phyloP scores from a whole-genome alignment of 106 monocot genomes.

The Agapanthus africanus region DNA sequence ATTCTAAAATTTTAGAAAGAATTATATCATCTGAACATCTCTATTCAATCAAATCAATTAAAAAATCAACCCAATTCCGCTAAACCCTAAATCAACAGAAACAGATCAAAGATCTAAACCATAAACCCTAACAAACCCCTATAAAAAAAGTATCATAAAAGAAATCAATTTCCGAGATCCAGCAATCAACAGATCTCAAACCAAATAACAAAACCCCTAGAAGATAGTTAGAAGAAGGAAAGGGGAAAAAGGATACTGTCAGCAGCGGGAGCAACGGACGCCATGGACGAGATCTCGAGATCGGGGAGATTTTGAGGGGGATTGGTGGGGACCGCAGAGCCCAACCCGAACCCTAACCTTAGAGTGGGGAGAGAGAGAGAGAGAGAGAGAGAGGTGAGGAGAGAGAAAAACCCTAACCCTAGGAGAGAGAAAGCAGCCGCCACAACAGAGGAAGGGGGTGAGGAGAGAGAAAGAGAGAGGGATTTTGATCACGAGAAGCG shows the following conservation, averaged over 20 bases:
- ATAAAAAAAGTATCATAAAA: not conserved
- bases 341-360: too few relatives aligned
- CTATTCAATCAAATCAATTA: not conserved
- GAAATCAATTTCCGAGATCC: not conserved
- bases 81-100: not conserved
- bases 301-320: not conserved
- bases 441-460: constrained; percentile 2
- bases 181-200: not conserved
- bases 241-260: constrained; percentile 42
- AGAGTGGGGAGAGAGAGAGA: too few relatives aligned
- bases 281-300: constrained; percentile 26
- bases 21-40: not conserved
- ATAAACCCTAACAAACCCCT: not conserved
- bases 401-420: constrained; percentile 1
- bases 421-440: constrained; percentile 18
- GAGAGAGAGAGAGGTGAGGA: constrained; percentile 24
- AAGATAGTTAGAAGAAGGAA: not conserved
- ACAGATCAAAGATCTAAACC: not conserved
- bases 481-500: not conserved
- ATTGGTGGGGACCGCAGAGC: too few relatives aligned
- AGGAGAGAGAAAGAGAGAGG: constrained; percentile 3
- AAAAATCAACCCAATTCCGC: not conserved
- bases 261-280: constrained; percentile 39
- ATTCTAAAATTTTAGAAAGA: not conserved
- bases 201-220: not conserved